Conservation (phyloP, 768 basidiomycete species). For the Guyanaporus albipodus region DNA sequence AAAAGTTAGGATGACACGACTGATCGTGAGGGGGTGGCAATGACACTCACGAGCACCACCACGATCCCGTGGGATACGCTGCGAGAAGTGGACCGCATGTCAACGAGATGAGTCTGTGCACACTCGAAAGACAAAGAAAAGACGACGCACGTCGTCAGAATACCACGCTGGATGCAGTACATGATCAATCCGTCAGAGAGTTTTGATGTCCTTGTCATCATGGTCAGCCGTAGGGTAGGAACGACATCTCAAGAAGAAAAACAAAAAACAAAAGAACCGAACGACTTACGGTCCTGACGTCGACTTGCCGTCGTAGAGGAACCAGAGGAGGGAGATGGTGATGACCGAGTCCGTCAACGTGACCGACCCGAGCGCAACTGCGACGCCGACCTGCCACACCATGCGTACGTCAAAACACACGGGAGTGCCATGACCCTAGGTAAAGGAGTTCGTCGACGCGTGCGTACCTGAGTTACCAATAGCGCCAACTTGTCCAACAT, state of each 20-base stretch:
- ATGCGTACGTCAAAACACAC: not conserved
- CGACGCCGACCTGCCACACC: slow-evolving; percentile 3
- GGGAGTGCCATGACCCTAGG: too few relatives aligned
- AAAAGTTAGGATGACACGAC: too few relatives aligned
- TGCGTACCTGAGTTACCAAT: slow-evolving; percentile 8
- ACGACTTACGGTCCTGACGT: slow-evolving; percentile 3
- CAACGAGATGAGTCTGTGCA: not conserved
- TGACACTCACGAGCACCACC: slow-evolving; percentile 6
- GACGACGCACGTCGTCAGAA: slow-evolving; percentile 16
- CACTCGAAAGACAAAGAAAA: too few relatives aligned
- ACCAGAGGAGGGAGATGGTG: slow-evolving; percentile 10
- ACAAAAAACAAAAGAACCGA: too few relatives aligned
- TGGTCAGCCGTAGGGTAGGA: not conserved
- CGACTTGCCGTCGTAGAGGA: slow-evolving; percentile 5
- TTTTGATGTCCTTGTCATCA: not conserved
- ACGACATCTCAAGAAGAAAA: not conserved
- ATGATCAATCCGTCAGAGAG: slow-evolving; percentile 5
- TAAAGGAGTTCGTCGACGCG: not conserved
- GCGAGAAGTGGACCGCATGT: not conserved
- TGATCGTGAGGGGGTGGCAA: too few relatives aligned
- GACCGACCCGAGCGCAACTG: slow-evolving; percentile 10
- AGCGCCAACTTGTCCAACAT: not conserved
- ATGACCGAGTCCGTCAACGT: slow-evolving; percentile 16
- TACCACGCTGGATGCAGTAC: slow-evolving; percentile 14
- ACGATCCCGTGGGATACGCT: slow-evolving; percentile 8